Conservation (phyloP, 2,329 filamentous ascomycete species). For the Ustulina deusta region DNA sequence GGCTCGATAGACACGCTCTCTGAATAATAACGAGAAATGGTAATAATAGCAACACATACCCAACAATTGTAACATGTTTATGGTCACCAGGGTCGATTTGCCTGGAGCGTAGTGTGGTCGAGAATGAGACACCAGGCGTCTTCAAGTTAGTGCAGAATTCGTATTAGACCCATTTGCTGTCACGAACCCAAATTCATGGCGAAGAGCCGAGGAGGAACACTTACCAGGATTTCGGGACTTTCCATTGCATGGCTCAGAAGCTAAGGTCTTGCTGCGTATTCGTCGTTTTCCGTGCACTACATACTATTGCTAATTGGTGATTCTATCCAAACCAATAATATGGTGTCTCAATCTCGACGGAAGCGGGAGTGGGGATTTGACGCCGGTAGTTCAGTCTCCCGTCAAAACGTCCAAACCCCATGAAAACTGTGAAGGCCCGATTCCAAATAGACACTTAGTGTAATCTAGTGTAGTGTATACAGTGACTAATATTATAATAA, state of each 20-base stretch:
- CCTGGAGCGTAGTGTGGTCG: background rate
- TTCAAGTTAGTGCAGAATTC: background rate
- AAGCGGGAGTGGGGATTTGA: slow-evolving; percentile 27
- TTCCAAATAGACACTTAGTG: slow-evolving; percentile 21
- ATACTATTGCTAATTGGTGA: background rate
- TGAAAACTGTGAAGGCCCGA: slow-evolving; percentile 15
- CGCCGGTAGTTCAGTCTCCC: slow-evolving; percentile 32
- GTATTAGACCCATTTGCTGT: background rate
- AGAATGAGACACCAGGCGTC: background rate
- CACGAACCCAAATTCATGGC: background rate
- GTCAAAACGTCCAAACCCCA: slow-evolving; percentile 8
- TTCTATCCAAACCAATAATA: too few relatives aligned
- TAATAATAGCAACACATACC: background rate
- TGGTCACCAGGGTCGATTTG: background rate
- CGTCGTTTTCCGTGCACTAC: slow-evolving; percentile 14
- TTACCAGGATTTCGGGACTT: slow-evolving; percentile 19
- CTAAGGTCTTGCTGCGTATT: slow-evolving; percentile 10
- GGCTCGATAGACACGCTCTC: background rate
- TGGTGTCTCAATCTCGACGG: slow-evolving; percentile 13
- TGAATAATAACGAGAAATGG: background rate
- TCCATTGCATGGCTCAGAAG: slow-evolving; percentile 12
- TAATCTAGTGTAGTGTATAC: background rate
- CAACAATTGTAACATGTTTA: background rate
- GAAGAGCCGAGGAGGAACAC: background rate
- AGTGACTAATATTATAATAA: background rate